These are phyloP conservation scores for Aquilaria sinensis DNA, from an alignment of 345 rosid species.

Conservation along the genomic window DNA sequence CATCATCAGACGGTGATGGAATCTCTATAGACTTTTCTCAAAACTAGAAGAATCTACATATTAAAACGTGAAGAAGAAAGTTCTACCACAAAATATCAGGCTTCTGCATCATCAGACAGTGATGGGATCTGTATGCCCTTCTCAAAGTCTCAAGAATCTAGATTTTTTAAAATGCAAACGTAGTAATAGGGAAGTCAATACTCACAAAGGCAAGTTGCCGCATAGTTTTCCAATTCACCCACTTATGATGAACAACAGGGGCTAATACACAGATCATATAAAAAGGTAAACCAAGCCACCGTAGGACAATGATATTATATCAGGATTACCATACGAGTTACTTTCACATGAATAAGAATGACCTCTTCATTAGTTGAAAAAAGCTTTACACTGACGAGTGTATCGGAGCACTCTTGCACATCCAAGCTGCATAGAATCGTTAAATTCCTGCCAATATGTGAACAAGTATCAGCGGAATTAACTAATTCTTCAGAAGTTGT, in stretches of 20 bases:
- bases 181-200: background rate
- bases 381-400: constrained; percentile 3
- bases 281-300: background rate
- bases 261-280: too few relatives aligned
- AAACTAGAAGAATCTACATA: constrained; percentile 14
- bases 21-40: constrained; percentile 14
- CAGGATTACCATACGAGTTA: background rate
- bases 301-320: background rate
- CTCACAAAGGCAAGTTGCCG: constrained; percentile 8
- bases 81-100: constrained; percentile 8
- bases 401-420: too few relatives aligned
- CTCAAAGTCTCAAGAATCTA: constrained; percentile 19
- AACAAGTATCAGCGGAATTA: too few relatives aligned
- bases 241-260: too few relatives aligned
- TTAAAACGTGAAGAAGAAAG: background rate
- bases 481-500: too few relatives aligned
- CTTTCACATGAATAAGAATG: background rate
- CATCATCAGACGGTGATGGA: constrained; percentile 18
- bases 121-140: constrained; percentile 18
- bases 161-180: background rate
- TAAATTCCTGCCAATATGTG: too few relatives aligned
- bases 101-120: constrained; percentile 10
- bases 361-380: constrained; percentile 3
- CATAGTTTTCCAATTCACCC: background rate
- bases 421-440: too few relatives aligned